phyloP scores from a whole-genome alignment of 805 yeast genomes.

The Wickerhamiella lipophila region DNA sequence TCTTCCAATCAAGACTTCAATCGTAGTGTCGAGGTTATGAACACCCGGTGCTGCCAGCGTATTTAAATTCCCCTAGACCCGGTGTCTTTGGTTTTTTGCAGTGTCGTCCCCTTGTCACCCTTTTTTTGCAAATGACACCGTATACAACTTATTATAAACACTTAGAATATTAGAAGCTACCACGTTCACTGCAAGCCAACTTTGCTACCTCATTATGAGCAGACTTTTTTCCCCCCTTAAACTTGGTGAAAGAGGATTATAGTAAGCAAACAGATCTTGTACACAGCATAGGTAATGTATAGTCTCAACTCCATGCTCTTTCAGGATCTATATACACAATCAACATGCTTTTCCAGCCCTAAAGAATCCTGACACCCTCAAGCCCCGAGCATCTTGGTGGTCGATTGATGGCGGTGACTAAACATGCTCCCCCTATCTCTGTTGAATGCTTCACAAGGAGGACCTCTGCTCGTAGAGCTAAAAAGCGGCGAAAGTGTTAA shows the following conservation, averaged over 20 bases:
- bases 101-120: constrained; percentile 3
- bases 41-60: constrained; percentile 21
- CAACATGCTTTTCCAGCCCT: too few species aligned
- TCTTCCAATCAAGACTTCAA: constrained; percentile 54
- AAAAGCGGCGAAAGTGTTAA: constrained; percentile 82
- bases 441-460: constrained; percentile 81
- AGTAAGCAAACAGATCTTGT: too few species aligned
- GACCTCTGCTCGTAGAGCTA: constrained; percentile 75
- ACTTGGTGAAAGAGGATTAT: too few species aligned
- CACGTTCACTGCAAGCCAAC: too few species aligned
- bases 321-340: too few species aligned
- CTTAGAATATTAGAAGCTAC: not conserved
- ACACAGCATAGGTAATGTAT: too few species aligned
- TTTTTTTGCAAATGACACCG: not conserved
- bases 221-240: too few species aligned
- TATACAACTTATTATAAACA: not conserved
- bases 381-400: not conserved
- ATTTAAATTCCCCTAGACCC: constrained; percentile 9
- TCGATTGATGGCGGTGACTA: constrained; percentile 2
- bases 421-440: constrained; percentile 76
- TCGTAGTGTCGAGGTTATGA: constrained; percentile 37
- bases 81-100: constrained; percentile 4
- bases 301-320: too few species aligned
- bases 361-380: too few species aligned
- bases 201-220: too few species aligned